Percentiles rank a stretch among this genome's conserved stretches.
Evolutionary conservation across 495 filamentous ascomycete genomes (phyloP).

Genomic region (Podospora pseudocomata): DNA sequence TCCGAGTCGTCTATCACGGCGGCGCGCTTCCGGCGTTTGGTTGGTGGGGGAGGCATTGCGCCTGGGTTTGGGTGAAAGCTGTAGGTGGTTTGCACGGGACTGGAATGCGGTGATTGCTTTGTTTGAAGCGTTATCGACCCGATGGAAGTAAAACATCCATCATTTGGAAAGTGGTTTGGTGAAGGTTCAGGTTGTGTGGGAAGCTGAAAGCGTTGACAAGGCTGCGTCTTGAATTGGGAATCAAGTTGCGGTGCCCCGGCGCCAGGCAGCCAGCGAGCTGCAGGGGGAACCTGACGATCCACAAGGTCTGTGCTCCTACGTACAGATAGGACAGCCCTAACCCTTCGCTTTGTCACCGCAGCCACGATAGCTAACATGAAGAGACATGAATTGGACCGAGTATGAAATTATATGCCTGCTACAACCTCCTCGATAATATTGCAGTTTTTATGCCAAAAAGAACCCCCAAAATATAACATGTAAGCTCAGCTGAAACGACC

Average conservation of each 20-base stretch:
- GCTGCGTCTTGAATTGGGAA: not conserved
- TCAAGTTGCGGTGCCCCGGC: not conserved
- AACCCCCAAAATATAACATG: not conserved
- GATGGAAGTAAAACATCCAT: not conserved
- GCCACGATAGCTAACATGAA: not conserved
- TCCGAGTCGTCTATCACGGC: conserved; percentile 33
- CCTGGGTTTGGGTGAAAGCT: not conserved
- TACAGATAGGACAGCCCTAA: not conserved
- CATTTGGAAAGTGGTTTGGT: not conserved
- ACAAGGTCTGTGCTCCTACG: not conserved
- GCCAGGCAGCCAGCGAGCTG: not conserved
- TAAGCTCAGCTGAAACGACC: not conserved
- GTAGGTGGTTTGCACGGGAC: not conserved
- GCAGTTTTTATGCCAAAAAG: not conserved
- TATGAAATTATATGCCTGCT: not conserved
- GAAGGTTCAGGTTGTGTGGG: not conserved
- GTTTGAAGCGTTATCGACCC: not conserved
- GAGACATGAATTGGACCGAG: not conserved
- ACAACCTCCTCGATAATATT: not conserved
- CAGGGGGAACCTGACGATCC: not conserved
- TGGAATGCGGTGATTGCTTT: not conserved
- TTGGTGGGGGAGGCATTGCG: conserved; percentile 52
- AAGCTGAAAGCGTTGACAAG: not conserved
- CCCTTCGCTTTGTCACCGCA: not conserved
- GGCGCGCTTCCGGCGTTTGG: conserved; percentile 48